A percentile compares a stretch with the other conserved stretches of the same genome.
These are phyloP conservation scores for Litchi chinensis DNA, from an alignment of 345 rosid genomes.

Conservation along the genomic window DNA sequence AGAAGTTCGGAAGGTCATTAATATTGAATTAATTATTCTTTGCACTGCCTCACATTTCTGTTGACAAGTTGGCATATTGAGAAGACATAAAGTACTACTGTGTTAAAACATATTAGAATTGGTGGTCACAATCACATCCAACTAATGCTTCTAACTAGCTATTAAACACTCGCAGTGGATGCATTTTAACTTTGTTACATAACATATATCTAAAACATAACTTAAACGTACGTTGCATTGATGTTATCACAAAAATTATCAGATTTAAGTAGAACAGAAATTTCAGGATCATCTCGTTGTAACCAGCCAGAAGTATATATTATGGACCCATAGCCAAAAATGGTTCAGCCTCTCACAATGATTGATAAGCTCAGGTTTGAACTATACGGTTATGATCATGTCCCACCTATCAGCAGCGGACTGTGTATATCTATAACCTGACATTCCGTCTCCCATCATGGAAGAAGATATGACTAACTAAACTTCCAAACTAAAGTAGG, in stretches of 20 bases:
- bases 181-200: too few species aligned
- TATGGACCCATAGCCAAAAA: background rate
- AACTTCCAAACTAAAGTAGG: background rate
- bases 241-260: background rate
- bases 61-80: background rate
- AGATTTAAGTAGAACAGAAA: background rate
- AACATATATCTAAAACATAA: too few species aligned
- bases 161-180: background rate
- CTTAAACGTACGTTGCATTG: background rate
- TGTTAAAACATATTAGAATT: background rate
- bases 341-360: background rate
- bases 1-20: background rate
- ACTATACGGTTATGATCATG: background rate
- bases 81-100: background rate
- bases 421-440: too few species aligned
- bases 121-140: background rate
- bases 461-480: background rate
- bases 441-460: background rate
- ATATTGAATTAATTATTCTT: constrained; percentile 3
- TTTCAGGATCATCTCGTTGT: background rate
- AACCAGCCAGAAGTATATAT: background rate
- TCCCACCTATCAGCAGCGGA: background rate
- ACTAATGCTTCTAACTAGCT: background rate
- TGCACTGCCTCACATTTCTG: background rate
- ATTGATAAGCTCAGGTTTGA: constrained; percentile 1